Evolutionary conservation across 2,329 filamentous ascomycete genomes (phyloP).

Genomic region (Penicillium sp.): DNA sequence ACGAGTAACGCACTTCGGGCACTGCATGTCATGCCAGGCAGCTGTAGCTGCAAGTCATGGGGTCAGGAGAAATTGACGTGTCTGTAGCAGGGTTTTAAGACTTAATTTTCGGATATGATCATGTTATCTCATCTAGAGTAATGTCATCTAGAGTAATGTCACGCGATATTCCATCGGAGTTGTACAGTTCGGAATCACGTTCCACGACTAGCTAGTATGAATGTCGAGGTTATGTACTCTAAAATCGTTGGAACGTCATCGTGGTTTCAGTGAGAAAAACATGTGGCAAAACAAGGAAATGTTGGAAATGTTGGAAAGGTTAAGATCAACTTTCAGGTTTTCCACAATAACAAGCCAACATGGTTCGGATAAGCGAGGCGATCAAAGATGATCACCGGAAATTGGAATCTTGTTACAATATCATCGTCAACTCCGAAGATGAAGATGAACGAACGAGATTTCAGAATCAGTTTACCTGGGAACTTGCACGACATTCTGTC

Average conservation of each 20-base stretch:
- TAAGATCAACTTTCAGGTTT: not conserved
- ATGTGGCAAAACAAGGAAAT: not conserved
- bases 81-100: too few species aligned
- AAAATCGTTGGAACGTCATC: slow-evolving; percentile 1
- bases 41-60: not conserved
- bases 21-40: not conserved
- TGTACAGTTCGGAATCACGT: not conserved
- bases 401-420: slow-evolving; percentile 44
- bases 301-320: not conserved
- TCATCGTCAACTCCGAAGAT: slow-evolving; percentile 42
- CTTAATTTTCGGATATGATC: not conserved
- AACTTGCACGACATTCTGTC: slow-evolving; percentile 51
- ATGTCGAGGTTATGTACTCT: not conserved
- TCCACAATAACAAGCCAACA: slow-evolving; percentile 1
- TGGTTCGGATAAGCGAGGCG: slow-evolving; percentile 34
- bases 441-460: slow-evolving; percentile 45
- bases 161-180: not conserved
- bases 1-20: not conserved
- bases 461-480: slow-evolving; percentile 54
- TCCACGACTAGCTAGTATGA: not conserved
- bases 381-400: slow-evolving; percentile 45
- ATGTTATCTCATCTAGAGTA: not conserved
- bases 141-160: not conserved
- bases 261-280: not conserved
- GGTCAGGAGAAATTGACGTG: too few species aligned